Evolutionary conservation across 768 basidiomycete genomes (phyloP), one percentile per base, ranked within the genome.

Genomic region (Lactifluus hygrophoroides): DNA sequence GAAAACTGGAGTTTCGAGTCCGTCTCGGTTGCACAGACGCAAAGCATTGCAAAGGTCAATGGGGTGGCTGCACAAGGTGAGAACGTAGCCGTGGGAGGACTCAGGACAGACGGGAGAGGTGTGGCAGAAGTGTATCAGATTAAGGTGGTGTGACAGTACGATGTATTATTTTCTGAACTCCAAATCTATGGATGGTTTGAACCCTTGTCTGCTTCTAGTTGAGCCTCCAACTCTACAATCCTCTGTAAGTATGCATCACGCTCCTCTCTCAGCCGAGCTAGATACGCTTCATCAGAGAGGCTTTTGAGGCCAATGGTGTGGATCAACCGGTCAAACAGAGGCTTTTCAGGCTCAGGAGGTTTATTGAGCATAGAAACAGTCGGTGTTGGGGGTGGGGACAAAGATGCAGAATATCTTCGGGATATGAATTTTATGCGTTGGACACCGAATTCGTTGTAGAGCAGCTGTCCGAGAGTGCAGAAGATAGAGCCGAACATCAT

Each of bases 241-340:
- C 78, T 76, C 58, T 71, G 73, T 61, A 83, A 66, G 65, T 86
- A 73, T 9, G 69, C 70, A 4, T 80, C 79, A 62, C 86, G 76
- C 47, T 83, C 77, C 52, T 72, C 73, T 67, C 78, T 82, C 66
- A 92, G 66, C 58, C 76, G 79, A 28, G 69, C 68, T 51, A 91
- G 63, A 63, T 90, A 90, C 60, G 87, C 85, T 48, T 91, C 85
- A 62, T 93, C 83, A 6, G 88, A 77, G 3, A 93, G 66, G 51
- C 73, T 76, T 34, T 72, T 73, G 21, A 89, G 67, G 1, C 86
- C 82, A 38, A 88, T 62, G 5, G 70, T 43, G 17, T 63, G 64
- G 58, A 84, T 63, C 3, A 84, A 58, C 10, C 74, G 73, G 47
- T 81, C 73, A 19, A 69, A 65, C 16, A 73, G 58, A 7, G 77